phyloP scores from a whole-genome alignment of 495 filamentous ascomycete species.

The Penicillium bialowiezense region DNA sequence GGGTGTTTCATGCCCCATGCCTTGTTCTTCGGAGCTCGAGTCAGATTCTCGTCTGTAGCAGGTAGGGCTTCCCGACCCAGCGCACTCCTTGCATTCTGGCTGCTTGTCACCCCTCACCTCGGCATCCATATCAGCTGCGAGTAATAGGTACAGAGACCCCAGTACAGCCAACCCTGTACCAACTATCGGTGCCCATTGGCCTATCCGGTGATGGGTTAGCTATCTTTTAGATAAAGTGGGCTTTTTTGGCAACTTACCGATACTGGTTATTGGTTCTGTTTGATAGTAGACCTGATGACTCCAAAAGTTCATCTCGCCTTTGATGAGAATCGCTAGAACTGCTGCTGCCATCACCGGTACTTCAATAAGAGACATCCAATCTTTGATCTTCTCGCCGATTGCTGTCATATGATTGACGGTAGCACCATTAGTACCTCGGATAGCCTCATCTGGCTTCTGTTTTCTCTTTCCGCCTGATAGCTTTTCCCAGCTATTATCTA shows the following conservation, averaged over 20 bases:
- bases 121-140: conserved; percentile 34
- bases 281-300: conserved; percentile 47
- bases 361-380: conserved; percentile 46
- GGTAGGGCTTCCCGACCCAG: background rate
- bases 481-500: conserved; percentile 53
- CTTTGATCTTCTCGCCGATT: conserved; percentile 42
- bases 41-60: background rate
- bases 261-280: conserved; percentile 52
- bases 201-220: conserved; percentile 14
- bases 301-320: conserved; percentile 59
- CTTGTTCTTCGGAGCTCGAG: background rate
- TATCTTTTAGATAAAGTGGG: background rate
- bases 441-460: conserved; percentile 29
- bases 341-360: conserved; percentile 52
- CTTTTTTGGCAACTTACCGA: conserved; percentile 38
- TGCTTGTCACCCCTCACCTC: conserved; percentile 11
- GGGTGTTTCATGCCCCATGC: background rate
- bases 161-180: conserved; percentile 51
- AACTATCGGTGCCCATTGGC: conserved; percentile 57
- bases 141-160: conserved; percentile 52
- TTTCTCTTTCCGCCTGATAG: conserved; percentile 23
- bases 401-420: conserved; percentile 46
- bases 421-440: conserved; percentile 54
- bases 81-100: conserved; percentile 5
- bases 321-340: conserved; percentile 51